Conservation (phyloP, 805 yeast species). For the Metschnikowia cubensis region DNA sequence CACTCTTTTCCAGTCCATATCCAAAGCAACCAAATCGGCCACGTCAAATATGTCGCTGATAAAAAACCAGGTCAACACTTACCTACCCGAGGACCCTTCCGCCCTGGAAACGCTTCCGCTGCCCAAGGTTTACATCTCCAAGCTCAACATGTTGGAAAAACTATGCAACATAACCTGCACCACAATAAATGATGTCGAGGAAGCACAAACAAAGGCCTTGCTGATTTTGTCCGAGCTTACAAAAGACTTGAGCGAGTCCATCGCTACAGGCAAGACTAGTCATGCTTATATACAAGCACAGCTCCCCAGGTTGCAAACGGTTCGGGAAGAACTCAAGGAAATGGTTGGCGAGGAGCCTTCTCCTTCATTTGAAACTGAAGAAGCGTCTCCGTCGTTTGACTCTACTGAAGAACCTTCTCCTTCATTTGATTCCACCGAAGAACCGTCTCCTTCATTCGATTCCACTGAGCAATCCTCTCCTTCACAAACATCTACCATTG, state of each 20-base stretch:
- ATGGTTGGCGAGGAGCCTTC: constrained; percentile 31
- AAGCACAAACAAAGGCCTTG: constrained; percentile 25
- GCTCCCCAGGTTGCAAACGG: constrained; percentile 24
- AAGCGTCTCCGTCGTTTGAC: not conserved
- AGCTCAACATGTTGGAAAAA: constrained; percentile 37
- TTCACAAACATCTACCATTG: not conserved
- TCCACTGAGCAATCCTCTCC: constrained; percentile 7
- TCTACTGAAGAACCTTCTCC: constrained; percentile 1
- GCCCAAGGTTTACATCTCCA: constrained; percentile 31
- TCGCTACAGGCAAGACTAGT: constrained; percentile 33
- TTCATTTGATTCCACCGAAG: constrained; percentile 7
- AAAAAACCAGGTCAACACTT: constrained; percentile 33
- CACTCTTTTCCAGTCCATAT: constrained; percentile 26
- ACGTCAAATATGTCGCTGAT: constrained; percentile 35
- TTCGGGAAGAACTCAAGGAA: constrained; percentile 30
- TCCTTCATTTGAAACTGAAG: constrained; percentile 22
- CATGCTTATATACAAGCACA: constrained; percentile 27
- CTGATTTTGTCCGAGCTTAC: constrained; percentile 24
- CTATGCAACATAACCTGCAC: constrained; percentile 30
- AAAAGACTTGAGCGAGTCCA: constrained; percentile 23
- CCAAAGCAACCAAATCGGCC: constrained; percentile 17
- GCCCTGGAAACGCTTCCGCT: constrained; percentile 37
- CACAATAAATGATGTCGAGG: constrained; percentile 31
- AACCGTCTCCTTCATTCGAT: not conserved
- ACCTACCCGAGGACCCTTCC: constrained; percentile 33